These are phyloP conservation scores for Spongospora subterranea DNA, from an alignment of 208 protist species.

Conservation along the genomic window DNA sequence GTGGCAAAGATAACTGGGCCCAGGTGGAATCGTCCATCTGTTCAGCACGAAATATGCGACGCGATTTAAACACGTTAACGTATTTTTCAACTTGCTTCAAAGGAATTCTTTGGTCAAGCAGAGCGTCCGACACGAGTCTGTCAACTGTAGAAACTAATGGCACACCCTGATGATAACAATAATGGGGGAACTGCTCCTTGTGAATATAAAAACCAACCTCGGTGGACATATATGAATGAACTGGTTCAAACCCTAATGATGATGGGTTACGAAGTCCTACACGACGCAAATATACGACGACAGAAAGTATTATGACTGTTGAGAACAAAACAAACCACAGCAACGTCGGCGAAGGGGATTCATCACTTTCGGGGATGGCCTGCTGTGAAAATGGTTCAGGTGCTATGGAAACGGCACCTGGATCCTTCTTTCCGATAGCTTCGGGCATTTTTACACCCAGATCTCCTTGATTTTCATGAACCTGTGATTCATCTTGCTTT, in stretches of 20 bases:
- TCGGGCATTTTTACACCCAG: too few species aligned
- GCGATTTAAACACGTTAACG: background rate
- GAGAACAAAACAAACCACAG: background rate
- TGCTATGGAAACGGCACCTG: too few species aligned
- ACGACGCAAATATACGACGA: background rate
- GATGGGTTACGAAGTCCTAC: background rate
- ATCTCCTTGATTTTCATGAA: too few species aligned
- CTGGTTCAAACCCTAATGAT: background rate
- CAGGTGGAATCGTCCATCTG: background rate
- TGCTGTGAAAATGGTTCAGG: too few species aligned
- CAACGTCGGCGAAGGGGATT: background rate
- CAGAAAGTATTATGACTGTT: background rate
- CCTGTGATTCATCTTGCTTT: too few species aligned
- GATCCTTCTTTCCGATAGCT: too few species aligned
- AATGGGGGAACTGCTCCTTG: background rate
- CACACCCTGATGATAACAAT: background rate
- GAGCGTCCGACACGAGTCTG: background rate
- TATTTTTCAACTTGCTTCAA: background rate
- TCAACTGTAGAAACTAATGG: background rate
- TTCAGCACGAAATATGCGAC: background rate
- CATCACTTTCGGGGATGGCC: background rate
- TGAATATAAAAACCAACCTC: background rate
- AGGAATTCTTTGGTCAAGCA: background rate
- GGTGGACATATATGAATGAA: background rate
- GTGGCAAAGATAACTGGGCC: background rate